Evolutionary conservation across 2,329 filamentous ascomycete genomes (phyloP).

Genomic region (Sclerotinia sclerotiorum): DNA sequence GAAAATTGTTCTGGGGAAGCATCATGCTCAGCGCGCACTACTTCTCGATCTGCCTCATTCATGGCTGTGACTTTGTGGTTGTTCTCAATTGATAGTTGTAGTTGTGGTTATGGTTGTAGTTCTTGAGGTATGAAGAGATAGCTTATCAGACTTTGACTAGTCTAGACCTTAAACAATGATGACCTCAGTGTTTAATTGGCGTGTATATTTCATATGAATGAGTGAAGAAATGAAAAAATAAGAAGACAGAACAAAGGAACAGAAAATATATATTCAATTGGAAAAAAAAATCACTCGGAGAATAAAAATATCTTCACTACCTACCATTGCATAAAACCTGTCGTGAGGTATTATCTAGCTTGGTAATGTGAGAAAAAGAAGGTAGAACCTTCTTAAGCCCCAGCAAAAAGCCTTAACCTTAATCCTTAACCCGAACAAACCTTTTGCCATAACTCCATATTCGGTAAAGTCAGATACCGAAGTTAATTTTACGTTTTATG

Average conservation of each 20-base stretch:
- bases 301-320: background rate
- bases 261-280: background rate
- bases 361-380: background rate
- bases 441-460: too few relatives aligned
- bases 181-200: background rate
- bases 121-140: conserved; percentile 1
- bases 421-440: background rate
- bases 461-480: too few relatives aligned
- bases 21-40: conserved; percentile 48
- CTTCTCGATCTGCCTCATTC: conserved; percentile 37
- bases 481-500: too few relatives aligned
- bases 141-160: conserved; percentile 1
- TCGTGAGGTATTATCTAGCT: background rate
- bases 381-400: background rate
- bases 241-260: background rate
- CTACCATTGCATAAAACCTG: background rate
- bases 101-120: background rate
- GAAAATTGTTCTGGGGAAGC: conserved; percentile 47
- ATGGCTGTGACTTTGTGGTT: conserved; percentile 29
- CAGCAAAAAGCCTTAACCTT: background rate
- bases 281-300: background rate
- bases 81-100: background rate
- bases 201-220: background rate
- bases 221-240: background rate
- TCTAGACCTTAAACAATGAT: background rate